Percentiles rank a stretch among this genome's conserved stretches.
These are phyloP conservation scores for Metschnikowia kofuensis DNA, from an alignment of 805 yeast genomes.

Conservation along the genomic window DNA sequence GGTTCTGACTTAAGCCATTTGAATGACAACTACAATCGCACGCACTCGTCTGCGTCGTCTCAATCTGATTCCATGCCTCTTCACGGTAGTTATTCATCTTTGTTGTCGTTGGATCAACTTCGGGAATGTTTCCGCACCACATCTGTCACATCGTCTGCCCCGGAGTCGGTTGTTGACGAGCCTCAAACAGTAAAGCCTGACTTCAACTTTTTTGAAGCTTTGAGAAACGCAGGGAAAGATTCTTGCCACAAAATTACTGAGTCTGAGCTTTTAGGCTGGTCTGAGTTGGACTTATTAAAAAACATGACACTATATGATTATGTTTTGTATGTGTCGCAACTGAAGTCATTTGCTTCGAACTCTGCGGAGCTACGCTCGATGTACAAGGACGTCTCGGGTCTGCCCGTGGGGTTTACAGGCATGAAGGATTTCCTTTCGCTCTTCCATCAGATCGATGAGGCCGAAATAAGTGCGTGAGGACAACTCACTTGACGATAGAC, in stretches of 20 bases:
- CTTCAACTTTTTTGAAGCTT: constrained; percentile 1
- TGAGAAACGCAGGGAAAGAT: constrained; percentile 1
- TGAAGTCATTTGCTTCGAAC: constrained; percentile 7
- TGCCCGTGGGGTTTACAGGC: constrained; percentile 7
- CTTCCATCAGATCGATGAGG: constrained; percentile 3
- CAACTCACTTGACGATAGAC: not conserved
- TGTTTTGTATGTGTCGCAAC: constrained; percentile 7
- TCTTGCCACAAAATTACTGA: constrained; percentile 2
- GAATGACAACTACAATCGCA: constrained; percentile 24
- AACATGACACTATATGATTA: constrained; percentile 12
- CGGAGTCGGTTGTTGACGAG: constrained; percentile 15
- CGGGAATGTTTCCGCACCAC: constrained; percentile 7
- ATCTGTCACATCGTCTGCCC: constrained; percentile 2
- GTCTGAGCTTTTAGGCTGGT: constrained; percentile 10
- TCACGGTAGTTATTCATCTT: constrained; percentile 16
- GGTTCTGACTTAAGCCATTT: constrained; percentile 50
- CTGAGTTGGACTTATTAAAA: constrained; percentile 15
- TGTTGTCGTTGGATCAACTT: constrained; percentile 17
- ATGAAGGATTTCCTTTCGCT: constrained; percentile 4
- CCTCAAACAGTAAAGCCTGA: constrained; percentile 1
- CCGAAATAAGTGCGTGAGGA: not conserved
- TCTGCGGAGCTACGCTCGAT: constrained; percentile 9
- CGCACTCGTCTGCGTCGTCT: constrained; percentile 4
- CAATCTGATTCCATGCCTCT: constrained; percentile 6
- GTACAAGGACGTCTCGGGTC: constrained; percentile 7